phyloP scores from a whole-genome alignment of 2,329 filamentous ascomycete genomes.

The Apiospora phragmitis region DNA sequence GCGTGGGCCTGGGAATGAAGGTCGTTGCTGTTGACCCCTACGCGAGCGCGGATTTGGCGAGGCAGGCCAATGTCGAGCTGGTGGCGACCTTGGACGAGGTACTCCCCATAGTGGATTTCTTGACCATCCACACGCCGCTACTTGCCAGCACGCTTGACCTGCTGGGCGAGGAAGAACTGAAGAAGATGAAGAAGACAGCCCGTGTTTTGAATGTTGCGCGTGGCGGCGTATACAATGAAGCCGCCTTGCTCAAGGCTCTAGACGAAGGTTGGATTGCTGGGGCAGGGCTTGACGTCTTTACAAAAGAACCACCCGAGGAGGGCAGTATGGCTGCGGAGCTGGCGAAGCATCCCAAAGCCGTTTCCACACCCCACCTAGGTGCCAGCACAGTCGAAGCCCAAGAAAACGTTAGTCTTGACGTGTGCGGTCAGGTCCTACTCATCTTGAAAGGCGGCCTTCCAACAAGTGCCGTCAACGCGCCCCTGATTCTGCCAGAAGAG shows the following conservation, averaged over 20 bases:
- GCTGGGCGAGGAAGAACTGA: conserved; percentile 66
- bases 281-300: conserved; percentile 80
- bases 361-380: conserved; percentile 78
- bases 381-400: conserved; percentile 81
- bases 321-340: conserved; percentile 62
- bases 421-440: conserved; percentile 76
- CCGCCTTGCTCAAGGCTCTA: conserved; percentile 68
- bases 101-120: conserved; percentile 68
- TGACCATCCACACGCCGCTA: conserved; percentile 80
- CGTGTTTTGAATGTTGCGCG: conserved; percentile 78
- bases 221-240: conserved; percentile 79
- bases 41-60: conserved; percentile 70
- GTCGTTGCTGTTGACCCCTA: conserved; percentile 77
- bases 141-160: conserved; percentile 76
- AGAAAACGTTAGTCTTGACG: conserved; percentile 80
- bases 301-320: conserved; percentile 66
- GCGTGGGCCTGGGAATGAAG: conserved; percentile 74
- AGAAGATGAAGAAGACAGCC: conserved; percentile 71
- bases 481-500: conserved; percentile 78
- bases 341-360: conserved; percentile 68
- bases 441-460: conserved; percentile 74
- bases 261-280: conserved; percentile 72
- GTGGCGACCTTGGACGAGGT: conserved; percentile 59
- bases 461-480: conserved; percentile 76
- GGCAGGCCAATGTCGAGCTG: conserved; percentile 65